These are phyloP conservation scores for Coemansia sp. DNA, from an alignment of 192 early-diverging fungal genomes.

Conservation along the genomic window DNA sequence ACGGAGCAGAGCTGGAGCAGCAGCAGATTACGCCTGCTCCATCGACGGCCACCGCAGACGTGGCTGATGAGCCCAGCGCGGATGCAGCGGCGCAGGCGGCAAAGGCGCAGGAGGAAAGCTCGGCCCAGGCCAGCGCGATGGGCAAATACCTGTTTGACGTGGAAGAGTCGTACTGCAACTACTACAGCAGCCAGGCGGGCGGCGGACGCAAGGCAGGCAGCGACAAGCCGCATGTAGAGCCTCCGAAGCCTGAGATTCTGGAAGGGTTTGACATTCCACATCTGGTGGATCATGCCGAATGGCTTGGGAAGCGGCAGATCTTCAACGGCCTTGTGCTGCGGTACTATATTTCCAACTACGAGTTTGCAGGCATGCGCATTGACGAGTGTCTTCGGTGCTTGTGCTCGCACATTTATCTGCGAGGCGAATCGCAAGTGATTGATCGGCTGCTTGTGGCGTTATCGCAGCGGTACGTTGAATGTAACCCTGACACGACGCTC, in stretches of 20 bases:
- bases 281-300: constrained; percentile 49
- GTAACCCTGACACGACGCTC: constrained; percentile 66
- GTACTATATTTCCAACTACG: constrained; percentile 79
- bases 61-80: constrained; percentile 5
- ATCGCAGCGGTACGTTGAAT: constrained; percentile 79
- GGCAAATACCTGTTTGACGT: constrained; percentile 50
- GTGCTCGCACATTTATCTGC: constrained; percentile 77
- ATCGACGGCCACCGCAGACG: constrained; percentile 3
- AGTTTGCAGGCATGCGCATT: constrained; percentile 68
- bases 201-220: constrained; percentile 2
- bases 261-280: constrained; percentile 38
- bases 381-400: constrained; percentile 80
- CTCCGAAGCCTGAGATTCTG: constrained; percentile 25
- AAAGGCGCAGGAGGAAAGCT: constrained; percentile 19
- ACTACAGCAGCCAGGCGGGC: constrained; percentile 7
- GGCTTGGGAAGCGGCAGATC: constrained; percentile 57
- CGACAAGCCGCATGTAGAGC: constrained; percentile 17
- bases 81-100: not conserved
- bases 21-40: constrained; percentile 9
- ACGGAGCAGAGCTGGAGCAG: not conserved
- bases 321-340: constrained; percentile 61
- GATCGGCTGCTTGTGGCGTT: constrained; percentile 87
- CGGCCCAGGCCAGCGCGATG: constrained; percentile 45
- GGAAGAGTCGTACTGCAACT: constrained; percentile 38
- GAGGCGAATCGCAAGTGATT: constrained; percentile 91